A percentile compares a stretch with the other conserved stretches of the same genome.
phyloP scores from a whole-genome alignment of 139 green algal species.

The Chlorella sp. region DNA sequence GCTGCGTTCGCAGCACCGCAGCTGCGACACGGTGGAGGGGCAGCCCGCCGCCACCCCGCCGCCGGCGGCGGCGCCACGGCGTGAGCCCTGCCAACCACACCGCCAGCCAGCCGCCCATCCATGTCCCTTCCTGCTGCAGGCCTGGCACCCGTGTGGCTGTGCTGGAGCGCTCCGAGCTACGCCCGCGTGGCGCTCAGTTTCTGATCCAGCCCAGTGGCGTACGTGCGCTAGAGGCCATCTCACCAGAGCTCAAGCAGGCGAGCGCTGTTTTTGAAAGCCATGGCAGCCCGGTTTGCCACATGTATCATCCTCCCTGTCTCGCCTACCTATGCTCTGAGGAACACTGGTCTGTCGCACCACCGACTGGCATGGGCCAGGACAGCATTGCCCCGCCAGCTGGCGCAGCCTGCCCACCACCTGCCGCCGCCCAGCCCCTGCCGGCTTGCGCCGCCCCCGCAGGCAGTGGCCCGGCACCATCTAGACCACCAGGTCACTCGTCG shows the following conservation, averaged over 20 bases:
- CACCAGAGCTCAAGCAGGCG: too few relatives aligned
- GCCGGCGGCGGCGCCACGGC: not conserved
- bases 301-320: too few relatives aligned
- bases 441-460: too few relatives aligned
- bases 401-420: too few relatives aligned
- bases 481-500: not conserved
- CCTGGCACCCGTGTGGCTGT: slow-evolving; percentile 1
- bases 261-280: too few relatives aligned
- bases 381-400: too few relatives aligned
- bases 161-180: slow-evolving; percentile 7
- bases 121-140: not conserved
- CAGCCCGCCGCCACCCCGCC: not conserved
- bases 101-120: not conserved
- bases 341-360: too few relatives aligned
- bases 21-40: not conserved
- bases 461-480: not conserved
- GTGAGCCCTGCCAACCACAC: not conserved
- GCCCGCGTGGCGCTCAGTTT: not conserved
- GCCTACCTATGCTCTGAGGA: too few relatives aligned
- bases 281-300: too few relatives aligned
- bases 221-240: not conserved
- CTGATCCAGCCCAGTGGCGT: slow-evolving; percentile 13
- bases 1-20: not conserved
- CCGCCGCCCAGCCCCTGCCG: too few relatives aligned
- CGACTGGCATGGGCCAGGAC: too few relatives aligned